Conservation (phyloP, 371 early-diverging fungal species). For the Blastocladiella emersonii region DNA sequence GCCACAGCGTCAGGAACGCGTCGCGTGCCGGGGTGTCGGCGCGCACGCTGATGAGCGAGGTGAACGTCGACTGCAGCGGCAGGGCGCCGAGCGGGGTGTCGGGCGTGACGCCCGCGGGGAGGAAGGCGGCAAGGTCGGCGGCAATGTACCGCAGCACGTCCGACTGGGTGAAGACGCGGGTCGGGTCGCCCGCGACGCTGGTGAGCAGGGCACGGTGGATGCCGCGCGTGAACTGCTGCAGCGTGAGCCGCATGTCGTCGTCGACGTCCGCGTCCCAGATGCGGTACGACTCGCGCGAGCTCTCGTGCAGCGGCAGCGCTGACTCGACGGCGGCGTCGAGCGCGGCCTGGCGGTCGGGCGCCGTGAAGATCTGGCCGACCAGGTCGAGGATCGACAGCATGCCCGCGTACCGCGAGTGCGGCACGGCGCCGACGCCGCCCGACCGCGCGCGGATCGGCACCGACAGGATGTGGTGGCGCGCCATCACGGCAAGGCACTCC, state of each 20-base stretch:
- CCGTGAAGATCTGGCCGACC: too few species aligned
- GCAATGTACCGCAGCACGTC: conserved; percentile 35
- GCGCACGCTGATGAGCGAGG: conserved; percentile 17
- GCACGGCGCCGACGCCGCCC: too few species aligned
- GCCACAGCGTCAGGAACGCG: conserved; percentile 31
- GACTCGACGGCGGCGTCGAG: conserved; percentile 31
- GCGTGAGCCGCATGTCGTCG: conserved; percentile 26
- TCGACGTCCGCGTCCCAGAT: conserved; percentile 30
- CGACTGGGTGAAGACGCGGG: conserved; percentile 34
- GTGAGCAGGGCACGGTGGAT: conserved; percentile 32
- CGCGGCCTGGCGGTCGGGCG: conserved; percentile 6
- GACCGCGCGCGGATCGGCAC: conserved; percentile 22
- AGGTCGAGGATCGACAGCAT: too few species aligned
- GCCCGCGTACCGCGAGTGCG: too few species aligned
- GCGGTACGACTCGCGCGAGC: conserved; percentile 39
- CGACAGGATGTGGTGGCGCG: conserved; percentile 31
- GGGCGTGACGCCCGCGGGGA: conserved; percentile 22
- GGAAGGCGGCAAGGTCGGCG: too few species aligned
- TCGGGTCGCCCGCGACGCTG: conserved; percentile 14
- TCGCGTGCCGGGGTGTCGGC: conserved; percentile 22
- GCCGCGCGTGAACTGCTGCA: conserved; percentile 22
- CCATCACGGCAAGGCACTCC: conserved; percentile 29
- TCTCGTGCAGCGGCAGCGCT: conserved; percentile 41
- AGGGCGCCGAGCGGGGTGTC: conserved; percentile 17
- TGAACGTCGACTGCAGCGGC: conserved; percentile 7